Percentiles rank a stretch among this genome's conserved stretches.
These are phyloP conservation scores for Ulmus americana DNA, from an alignment of 331 rosid genomes.

Conservation along the genomic window DNA sequence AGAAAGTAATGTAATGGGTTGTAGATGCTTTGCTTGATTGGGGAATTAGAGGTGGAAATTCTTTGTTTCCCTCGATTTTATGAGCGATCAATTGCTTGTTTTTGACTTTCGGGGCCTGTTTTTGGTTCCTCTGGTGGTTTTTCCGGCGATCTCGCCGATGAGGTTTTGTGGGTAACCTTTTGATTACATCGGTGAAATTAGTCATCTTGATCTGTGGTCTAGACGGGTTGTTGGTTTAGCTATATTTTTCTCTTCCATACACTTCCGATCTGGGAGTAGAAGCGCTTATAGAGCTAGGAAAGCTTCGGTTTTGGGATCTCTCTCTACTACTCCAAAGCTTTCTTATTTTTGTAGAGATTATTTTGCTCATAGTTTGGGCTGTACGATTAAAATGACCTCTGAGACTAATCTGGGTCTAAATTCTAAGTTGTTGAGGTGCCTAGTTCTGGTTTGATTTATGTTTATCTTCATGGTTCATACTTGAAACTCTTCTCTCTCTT, in stretches of 20 bases:
- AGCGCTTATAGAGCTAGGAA: not conserved
- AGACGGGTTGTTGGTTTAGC: not conserved
- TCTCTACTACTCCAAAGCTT: not conserved
- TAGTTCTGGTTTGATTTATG: not conserved
- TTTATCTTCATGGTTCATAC: not conserved
- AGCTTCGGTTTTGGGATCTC: slow-evolving; percentile 2
- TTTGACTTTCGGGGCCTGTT: not conserved
- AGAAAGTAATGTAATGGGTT: not conserved
- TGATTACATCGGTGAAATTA: not conserved
- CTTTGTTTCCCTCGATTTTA: not conserved
- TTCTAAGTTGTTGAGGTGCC: not conserved
- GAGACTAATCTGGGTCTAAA: not conserved
- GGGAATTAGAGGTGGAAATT: slow-evolving; percentile 1
- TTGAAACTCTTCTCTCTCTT: not conserved
- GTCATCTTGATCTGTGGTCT: slow-evolving; percentile 13
- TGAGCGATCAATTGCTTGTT: not conserved
- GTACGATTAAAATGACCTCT: not conserved
- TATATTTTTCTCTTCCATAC: not conserved
- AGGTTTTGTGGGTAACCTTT: not conserved
- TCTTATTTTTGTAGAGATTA: not conserved
- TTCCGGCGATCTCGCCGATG: slow-evolving; percentile 8
- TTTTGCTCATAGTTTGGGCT: not conserved
- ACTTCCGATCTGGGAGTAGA: slow-evolving; percentile 7
- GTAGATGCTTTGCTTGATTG: not conserved
- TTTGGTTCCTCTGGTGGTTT: not conserved